Percentiles rank a stretch among this genome's conserved stretches.
Conservation (phyloP, 257 asterid species). For the Scutellaria minor region DNA sequence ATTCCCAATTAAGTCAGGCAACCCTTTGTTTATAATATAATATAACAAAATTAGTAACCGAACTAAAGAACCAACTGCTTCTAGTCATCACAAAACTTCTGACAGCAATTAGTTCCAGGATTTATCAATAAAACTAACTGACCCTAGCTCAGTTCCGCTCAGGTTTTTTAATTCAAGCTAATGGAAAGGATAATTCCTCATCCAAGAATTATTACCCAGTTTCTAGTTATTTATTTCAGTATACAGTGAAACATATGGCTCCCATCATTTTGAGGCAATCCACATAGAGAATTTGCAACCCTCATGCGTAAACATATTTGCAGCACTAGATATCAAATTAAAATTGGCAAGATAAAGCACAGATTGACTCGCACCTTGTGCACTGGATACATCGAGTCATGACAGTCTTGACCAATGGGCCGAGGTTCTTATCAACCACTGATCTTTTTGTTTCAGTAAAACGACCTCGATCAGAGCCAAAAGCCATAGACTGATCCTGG, state of each 20-base stretch:
- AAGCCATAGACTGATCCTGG: constrained; percentile 97
- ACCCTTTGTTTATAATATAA: not conserved
- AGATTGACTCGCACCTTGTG: constrained; percentile 60
- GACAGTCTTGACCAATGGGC: constrained; percentile 94
- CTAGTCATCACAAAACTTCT: constrained; percentile 9
- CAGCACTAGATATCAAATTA: constrained; percentile 16
- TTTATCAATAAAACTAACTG: constrained; percentile 7
- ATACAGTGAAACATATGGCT: not conserved
- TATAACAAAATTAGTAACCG: not conserved
- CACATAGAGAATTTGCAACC: constrained; percentile 1
- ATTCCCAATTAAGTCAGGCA: constrained; percentile 3
- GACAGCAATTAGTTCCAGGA: constrained; percentile 13
- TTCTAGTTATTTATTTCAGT: constrained; percentile 15
- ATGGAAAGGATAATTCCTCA: not conserved
- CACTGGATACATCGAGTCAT: constrained; percentile 97
- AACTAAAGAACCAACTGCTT: constrained; percentile 13
- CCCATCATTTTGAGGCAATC: not conserved
- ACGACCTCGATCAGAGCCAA: constrained; percentile 97
- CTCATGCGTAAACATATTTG: not conserved
- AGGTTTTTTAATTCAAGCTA: constrained; percentile 25
- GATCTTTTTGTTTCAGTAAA: constrained; percentile 94
- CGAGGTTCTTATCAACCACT: constrained; percentile 95
- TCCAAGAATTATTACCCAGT: not conserved
- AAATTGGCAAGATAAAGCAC: constrained; percentile 2
- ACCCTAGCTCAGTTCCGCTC: constrained; percentile 6